phyloP scores from a whole-genome alignment of 805 yeast species.

The Candida cerambycidarum region DNA sequence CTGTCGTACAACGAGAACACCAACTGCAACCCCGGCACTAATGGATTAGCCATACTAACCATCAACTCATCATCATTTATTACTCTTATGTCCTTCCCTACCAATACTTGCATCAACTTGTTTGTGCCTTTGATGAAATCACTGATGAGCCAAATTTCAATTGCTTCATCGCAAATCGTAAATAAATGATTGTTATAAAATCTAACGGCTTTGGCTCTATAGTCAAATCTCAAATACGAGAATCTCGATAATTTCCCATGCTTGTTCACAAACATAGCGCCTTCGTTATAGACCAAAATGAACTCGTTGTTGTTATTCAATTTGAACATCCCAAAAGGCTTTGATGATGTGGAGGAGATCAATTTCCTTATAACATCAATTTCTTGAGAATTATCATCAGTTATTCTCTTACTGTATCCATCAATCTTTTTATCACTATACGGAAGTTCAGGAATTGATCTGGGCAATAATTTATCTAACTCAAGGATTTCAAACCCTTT shows the following conservation, averaged over 20 bases:
- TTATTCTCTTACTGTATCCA: conserved; percentile 24
- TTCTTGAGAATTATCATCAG: conserved; percentile 13
- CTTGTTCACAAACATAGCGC: conserved; percentile 64
- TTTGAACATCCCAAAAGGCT: conserved; percentile 65
- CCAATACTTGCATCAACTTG: conserved; percentile 63
- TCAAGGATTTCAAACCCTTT: conserved; percentile 68
- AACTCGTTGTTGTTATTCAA: conserved; percentile 54
- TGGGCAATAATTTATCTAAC: conserved; percentile 55
- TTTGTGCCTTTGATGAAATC: conserved; percentile 43
- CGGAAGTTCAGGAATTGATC: conserved; percentile 57
- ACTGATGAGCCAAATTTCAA: conserved; percentile 66
- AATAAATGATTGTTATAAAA: conserved; percentile 34
- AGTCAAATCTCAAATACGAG: conserved; percentile 43
- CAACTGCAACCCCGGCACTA: conserved; percentile 59
- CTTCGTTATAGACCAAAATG: conserved; percentile 66
- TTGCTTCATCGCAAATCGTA: conserved; percentile 60
- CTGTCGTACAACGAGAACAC: conserved; percentile 32
- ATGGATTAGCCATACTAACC: conserved; percentile 63
- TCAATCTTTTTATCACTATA: conserved; percentile 23
- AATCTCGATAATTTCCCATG: conserved; percentile 52
- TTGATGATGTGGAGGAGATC: conserved; percentile 38
- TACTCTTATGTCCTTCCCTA: conserved; percentile 61
- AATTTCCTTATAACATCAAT: conserved; percentile 42
- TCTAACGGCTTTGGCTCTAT: conserved; percentile 37
- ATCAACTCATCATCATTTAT: conserved; percentile 22